These are phyloP conservation scores for Neurospora sublineolata DNA, from an alignment of 495 filamentous ascomycete species.

Conservation along the genomic window DNA sequence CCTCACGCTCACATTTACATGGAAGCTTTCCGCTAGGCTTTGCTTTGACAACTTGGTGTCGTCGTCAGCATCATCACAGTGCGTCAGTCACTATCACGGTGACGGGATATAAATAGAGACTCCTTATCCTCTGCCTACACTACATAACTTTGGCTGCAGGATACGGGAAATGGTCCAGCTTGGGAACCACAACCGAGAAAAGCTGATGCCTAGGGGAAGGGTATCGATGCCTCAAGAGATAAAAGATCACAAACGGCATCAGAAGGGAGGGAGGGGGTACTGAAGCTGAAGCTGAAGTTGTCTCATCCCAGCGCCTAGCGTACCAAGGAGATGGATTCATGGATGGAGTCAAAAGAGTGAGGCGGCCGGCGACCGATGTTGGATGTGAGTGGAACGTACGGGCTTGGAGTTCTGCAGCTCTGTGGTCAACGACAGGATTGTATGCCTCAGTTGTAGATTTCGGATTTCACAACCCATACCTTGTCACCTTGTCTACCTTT, in stretches of 20 bases:
- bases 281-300: not conserved
- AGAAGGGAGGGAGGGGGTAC: not conserved
- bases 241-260: not conserved
- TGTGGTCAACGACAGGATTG: too few species aligned
- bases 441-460: too few species aligned
- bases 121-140: not conserved
- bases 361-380: too few species aligned
- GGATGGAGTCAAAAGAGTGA: not conserved
- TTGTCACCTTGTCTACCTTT: too few species aligned
- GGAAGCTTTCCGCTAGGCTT: not conserved
- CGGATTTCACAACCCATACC: too few species aligned
- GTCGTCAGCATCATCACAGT: not conserved
- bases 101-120: not conserved
- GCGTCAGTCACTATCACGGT: not conserved
- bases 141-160: not conserved
- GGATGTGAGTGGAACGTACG: too few species aligned
- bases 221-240: not conserved
- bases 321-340: not conserved
- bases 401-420: too few species aligned
- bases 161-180: not conserved
- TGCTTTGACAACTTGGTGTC: not conserved
- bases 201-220: not conserved
- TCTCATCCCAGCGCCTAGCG: not conserved
- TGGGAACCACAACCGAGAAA: not conserved
- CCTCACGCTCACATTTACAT: not conserved